Base-by-base conservation (phyloP, 306 rosid genomes). In the Dryas alaskensis region DNA sequence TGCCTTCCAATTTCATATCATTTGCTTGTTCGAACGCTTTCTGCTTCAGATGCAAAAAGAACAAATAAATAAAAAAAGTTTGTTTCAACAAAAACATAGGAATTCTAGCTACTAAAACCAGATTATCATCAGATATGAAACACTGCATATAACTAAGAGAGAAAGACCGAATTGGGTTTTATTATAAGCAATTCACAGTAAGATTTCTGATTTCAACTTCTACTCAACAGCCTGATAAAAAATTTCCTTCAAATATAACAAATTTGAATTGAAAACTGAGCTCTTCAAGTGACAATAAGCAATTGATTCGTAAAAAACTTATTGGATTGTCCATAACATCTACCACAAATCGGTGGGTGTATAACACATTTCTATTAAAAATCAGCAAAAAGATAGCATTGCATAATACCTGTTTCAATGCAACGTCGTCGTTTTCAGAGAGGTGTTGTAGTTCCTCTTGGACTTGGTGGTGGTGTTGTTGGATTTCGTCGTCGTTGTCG, bases 1-100 rank as follows among this genome's bases (percentile, higher is more conserved):
- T 94, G 68, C 98, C 98, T 83, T 87, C 94, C 70, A 83, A 8
- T 78, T 91, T 93, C 0, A 92, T 90, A 58, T 85, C 89, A 77
- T 86, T 93, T 57, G 97, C 96, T 85, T 83, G 81, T 66, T 65
- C 86, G 69, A 93, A 75, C 31, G 92, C 87, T 82, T 89, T 91
- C 92, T 91, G 89, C 42, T 25, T 60, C 69, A 71, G 1, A 76
- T 16, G 48, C 42, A 39, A 66, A 27, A 0, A 44, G 6, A 73
- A 58, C 4, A 42, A 0, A 8, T 5, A 17, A 22, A 22, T 22
- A 25, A 54, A 8, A 48, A 12, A 10, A 65, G 37, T n/a, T 4
- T 10, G 37, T 52, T 31, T 39, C 13, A 7, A 67, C 48, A 17
- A 1, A 62, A 77, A 12, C 1, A 46, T 2, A 19, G 7, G 40